Percentiles rank a stretch among this genome's conserved stretches.
Evolutionary conservation across 306 rosid genomes (phyloP).

Genomic region (Cyamopsis tetragonoloba): DNA sequence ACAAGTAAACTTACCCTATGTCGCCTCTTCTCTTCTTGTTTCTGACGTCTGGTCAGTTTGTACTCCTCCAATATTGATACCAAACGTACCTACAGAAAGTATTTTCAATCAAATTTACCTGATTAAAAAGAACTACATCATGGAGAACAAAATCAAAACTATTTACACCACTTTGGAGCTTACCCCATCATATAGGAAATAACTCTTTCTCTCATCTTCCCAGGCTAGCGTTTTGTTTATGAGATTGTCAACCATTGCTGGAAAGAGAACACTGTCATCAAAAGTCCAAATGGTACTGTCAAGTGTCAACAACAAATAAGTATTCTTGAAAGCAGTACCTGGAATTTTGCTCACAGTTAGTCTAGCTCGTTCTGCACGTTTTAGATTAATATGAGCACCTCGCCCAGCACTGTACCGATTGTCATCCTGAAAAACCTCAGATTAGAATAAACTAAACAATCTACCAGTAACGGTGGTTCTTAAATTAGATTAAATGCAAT

Average conservation of each 20-base stretch:
- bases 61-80: constrained; percentile 85
- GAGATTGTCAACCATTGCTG: constrained; percentile 89
- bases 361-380: constrained; percentile 95
- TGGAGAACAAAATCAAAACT: constrained; percentile 2
- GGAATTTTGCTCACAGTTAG: constrained; percentile 80
- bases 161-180: constrained; percentile 26
- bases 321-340: constrained; percentile 47
- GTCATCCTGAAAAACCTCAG: constrained; percentile 58
- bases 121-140: background rate
- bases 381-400: constrained; percentile 90
- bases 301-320: constrained; percentile 2
- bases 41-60: constrained; percentile 76
- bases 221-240: constrained; percentile 69
- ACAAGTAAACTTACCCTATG: constrained; percentile 51
- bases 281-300: constrained; percentile 9
- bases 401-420: constrained; percentile 86
- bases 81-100: constrained; percentile 59
- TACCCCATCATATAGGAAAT: constrained; percentile 92
- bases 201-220: constrained; percentile 73
- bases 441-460: constrained; percentile 28
- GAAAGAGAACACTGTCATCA: constrained; percentile 34
- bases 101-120: background rate
- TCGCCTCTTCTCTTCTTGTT: constrained; percentile 82
- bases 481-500: background rate
- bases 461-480: background rate